A percentile compares a stretch with the other conserved stretches of the same genome.
These are phyloP conservation scores for Olyra latifolia DNA, from an alignment of 176 grass and related monocot genomes.

Conservation along the genomic window DNA sequence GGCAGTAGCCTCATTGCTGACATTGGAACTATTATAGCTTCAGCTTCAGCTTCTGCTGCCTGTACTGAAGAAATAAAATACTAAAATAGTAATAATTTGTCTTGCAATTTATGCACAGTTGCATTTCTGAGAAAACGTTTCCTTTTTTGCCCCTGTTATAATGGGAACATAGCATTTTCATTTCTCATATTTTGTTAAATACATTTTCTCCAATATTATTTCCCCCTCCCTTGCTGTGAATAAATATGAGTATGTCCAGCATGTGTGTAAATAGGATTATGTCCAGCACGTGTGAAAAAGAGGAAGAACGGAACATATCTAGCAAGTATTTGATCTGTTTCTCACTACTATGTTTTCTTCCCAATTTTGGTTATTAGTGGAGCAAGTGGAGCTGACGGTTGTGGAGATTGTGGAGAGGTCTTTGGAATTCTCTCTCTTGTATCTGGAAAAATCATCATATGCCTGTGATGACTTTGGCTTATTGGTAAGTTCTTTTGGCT, in stretches of 20 bases:
- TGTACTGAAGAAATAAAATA: conserved; percentile 16
- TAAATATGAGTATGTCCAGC: not conserved
- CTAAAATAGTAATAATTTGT: not conserved
- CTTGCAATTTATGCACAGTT: not conserved
- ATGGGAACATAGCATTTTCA: not conserved
- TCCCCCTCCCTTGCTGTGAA: not conserved
- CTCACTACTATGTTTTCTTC: conserved; percentile 34
- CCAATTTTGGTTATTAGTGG: conserved; percentile 51
- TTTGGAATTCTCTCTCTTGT: conserved; percentile 72
- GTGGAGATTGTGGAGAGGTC: conserved; percentile 73
- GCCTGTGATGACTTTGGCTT: conserved; percentile 74
- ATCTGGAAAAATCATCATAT: conserved; percentile 80
- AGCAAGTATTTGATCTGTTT: conserved; percentile 35
- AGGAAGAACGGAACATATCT: not conserved
- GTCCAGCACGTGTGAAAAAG: not conserved
- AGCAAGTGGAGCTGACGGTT: conserved; percentile 60
- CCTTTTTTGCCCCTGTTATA: not conserved
- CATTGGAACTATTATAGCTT: conserved; percentile 5
- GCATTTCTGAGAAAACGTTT: not conserved
- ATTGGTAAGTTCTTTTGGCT: conserved; percentile 47
- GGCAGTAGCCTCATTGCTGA: not conserved
- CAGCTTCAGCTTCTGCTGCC: conserved; percentile 2
- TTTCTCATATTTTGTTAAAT: conserved; percentile 2
- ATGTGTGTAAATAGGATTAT: not conserved
- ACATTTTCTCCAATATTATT: not conserved